Evolutionary conservation across 2,329 filamentous ascomycete species (phyloP).

Genomic region (Fusarium compactum): DNA sequence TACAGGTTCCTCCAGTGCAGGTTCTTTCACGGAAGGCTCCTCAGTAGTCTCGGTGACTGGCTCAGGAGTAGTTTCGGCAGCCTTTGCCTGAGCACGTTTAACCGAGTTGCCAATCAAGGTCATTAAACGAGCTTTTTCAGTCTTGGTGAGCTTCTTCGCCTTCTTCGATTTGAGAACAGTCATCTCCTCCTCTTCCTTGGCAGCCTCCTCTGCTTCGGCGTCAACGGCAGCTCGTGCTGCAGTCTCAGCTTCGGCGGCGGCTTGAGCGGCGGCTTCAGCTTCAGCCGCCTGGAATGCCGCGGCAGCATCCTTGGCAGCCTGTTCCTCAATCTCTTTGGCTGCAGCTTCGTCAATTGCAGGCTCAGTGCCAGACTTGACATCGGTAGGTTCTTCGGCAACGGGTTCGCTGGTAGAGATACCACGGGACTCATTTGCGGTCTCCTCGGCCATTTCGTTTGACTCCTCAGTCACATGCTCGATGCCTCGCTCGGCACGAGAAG

Average conservation of each 20-base stretch:
- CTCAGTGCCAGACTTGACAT: neutral
- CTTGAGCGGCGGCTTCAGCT: neutral
- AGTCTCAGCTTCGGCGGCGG: neutral
- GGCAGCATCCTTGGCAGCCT: neutral
- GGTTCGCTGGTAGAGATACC: neutral
- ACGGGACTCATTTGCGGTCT: neutral
- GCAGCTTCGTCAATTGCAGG: neutral
- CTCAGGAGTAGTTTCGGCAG: neutral
- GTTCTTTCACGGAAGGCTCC: conserved; percentile 3
- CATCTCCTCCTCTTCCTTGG: conserved; percentile 5
- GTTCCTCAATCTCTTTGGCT: neutral
- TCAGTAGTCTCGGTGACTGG: neutral
- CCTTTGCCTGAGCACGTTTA: neutral
- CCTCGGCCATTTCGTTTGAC: neutral
- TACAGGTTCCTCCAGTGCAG: neutral
- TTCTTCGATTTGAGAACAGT: conserved; percentile 1
- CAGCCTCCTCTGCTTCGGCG: neutral
- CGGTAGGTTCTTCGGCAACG: conserved; percentile 6
- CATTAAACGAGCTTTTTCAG: conserved; percentile 1
- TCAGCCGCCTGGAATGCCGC: neutral
- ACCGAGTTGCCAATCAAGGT: conserved; percentile 1
- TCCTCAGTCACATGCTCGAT: neutral
- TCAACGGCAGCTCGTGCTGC: neutral
- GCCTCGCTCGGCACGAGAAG: neutral
- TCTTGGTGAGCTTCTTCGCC: conserved; percentile 5